phyloP scores from a whole-genome alignment of 1,284 basidiomycete species.

The Farysia itapuensis region DNA sequence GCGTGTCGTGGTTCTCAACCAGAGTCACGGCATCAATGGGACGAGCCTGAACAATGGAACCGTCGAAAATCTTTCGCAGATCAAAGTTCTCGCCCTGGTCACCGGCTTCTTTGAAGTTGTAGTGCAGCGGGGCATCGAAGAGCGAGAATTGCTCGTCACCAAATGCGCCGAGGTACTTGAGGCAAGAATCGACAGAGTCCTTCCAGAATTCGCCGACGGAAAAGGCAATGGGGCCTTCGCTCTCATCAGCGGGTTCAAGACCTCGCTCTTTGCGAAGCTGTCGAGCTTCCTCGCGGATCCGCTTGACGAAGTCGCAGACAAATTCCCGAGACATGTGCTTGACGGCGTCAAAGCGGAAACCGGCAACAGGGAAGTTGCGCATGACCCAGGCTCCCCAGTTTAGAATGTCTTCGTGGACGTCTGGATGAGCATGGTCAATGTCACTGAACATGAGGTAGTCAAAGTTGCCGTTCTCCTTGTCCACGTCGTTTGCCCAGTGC shows the following conservation, averaged over 20 bases:
- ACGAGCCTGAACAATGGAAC: slow-evolving; percentile 64
- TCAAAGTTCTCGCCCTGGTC: slow-evolving; percentile 64
- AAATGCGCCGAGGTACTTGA: slow-evolving; percentile 60
- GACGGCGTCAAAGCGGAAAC: slow-evolving; percentile 54
- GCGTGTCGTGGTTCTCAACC: slow-evolving; percentile 66
- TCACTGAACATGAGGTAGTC: slow-evolving; percentile 62
- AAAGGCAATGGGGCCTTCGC: slow-evolving; percentile 38
- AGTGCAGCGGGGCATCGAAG: slow-evolving; percentile 67
- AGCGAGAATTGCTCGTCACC: slow-evolving; percentile 65
- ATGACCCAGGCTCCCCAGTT: slow-evolving; percentile 67
- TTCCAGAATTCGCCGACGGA: slow-evolving; percentile 53
- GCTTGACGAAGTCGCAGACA: slow-evolving; percentile 65
- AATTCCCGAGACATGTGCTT: slow-evolving; percentile 60
- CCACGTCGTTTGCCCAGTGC: slow-evolving; percentile 61
- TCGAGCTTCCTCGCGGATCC: slow-evolving; percentile 61
- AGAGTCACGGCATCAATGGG: slow-evolving; percentile 68
- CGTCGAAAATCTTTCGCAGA: slow-evolving; percentile 66
- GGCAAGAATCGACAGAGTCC: slow-evolving; percentile 33
- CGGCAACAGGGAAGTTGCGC: slow-evolving; percentile 44
- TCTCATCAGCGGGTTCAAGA: slow-evolving; percentile 36
- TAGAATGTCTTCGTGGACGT: slow-evolving; percentile 65
- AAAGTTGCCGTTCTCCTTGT: slow-evolving; percentile 61
- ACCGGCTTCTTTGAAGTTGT: slow-evolving; percentile 66
- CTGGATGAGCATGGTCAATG: slow-evolving; percentile 81
- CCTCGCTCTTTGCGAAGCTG: slow-evolving; percentile 36